Evolutionary conservation across 768 basidiomycete genomes (phyloP).

Genomic region (Lentinula raphanica): DNA sequence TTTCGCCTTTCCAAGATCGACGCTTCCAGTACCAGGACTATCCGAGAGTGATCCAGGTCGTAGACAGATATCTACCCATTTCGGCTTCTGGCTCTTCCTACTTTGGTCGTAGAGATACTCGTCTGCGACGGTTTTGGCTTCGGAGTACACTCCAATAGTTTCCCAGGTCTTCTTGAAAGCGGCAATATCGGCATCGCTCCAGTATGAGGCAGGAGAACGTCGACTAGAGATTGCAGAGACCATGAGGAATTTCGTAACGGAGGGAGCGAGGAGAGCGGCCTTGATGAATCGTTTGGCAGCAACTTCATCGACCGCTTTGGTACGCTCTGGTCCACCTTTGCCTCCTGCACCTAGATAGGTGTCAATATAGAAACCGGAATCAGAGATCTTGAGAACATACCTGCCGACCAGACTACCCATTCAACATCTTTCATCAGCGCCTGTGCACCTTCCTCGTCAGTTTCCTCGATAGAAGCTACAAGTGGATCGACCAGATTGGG

Average conservation of each 20-base stretch:
- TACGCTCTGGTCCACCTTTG: conserved; percentile 5
- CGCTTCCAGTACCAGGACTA: neutral
- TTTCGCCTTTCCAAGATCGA: neutral
- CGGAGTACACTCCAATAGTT: conserved; percentile 1
- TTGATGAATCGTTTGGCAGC: conserved; percentile 8
- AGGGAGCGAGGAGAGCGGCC: neutral
- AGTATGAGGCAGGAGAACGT: conserved; percentile 3
- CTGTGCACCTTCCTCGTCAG: conserved; percentile 4
- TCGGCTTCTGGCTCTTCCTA: neutral
- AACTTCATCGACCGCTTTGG: conserved; percentile 4
- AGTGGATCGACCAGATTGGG: neutral
- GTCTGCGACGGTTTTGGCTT: conserved; percentile 1
- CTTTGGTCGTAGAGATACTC: conserved; percentile 5
- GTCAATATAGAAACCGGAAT: neutral
- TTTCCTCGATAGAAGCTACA: conserved; percentile 5
- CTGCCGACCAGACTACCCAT: conserved; percentile 8
- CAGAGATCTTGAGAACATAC: neutral
- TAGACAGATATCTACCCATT: conserved; percentile 4
- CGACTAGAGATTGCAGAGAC: neutral
- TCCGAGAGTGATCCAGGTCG: conserved; percentile 6
- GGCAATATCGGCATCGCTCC: neutral
- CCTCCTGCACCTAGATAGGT: neutral
- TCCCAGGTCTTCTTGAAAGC: neutral
- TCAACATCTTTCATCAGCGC: conserved; percentile 2
- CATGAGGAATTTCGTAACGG: conserved; percentile 8